Conservation (phyloP, 768 basidiomycete species). For the Austroboletus eburneus region DNA sequence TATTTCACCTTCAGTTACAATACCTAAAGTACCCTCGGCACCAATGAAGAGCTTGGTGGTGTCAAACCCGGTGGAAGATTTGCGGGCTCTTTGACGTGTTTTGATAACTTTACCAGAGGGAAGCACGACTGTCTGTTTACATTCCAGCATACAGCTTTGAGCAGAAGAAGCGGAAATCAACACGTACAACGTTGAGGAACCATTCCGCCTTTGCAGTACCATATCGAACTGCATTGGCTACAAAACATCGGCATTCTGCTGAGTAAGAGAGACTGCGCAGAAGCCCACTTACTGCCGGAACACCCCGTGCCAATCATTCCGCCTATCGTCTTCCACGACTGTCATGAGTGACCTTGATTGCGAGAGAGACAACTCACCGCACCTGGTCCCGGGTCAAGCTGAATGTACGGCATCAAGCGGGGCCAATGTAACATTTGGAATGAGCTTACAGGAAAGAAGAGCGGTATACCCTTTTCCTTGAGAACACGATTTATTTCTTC, state of each 20-base stretch:
- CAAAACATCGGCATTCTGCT: not conserved
- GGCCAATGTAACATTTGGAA: not conserved
- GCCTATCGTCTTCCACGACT: constrained; percentile 59
- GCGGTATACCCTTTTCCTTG: constrained; percentile 61
- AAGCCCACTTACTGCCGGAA: constrained; percentile 61
- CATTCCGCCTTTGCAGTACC: constrained; percentile 87
- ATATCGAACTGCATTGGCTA: constrained; percentile 80
- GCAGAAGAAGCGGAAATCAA: not conserved
- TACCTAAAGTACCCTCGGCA: constrained; percentile 84
- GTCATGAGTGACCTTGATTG: constrained; percentile 8
- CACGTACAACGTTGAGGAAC: constrained; percentile 73
- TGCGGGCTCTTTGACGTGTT: constrained; percentile 72
- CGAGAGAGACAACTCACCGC: constrained; percentile 41
- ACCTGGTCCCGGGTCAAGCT: constrained; percentile 73
- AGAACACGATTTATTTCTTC: constrained; percentile 72
- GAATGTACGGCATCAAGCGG: not conserved
- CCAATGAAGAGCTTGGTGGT: constrained; percentile 86
- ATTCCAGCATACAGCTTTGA: not conserved
- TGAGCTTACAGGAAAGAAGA: constrained; percentile 78
- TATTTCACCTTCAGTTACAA: constrained; percentile 73
- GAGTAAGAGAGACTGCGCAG: not conserved
- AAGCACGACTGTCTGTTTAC: constrained; percentile 70
- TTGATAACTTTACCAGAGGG: constrained; percentile 85
- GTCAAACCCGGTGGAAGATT: constrained; percentile 87
- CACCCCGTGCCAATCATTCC: constrained; percentile 89